Percentiles rank a stretch among this genome's conserved stretches.
phyloP scores from a whole-genome alignment of 768 basidiomycete species.

The Gymnopilus junonius region DNA sequence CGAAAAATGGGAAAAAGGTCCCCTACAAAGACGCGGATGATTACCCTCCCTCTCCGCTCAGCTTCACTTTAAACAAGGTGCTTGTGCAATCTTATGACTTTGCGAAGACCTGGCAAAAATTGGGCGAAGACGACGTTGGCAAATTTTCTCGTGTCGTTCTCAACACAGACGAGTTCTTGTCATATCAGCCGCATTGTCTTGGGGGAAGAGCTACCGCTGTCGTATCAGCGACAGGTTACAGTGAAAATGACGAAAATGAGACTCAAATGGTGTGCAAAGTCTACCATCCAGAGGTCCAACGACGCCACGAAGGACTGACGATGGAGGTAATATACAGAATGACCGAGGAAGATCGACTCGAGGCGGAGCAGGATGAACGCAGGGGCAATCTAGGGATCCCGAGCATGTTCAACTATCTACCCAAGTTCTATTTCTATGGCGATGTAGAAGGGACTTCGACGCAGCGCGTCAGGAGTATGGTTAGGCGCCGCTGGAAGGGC shows the following conservation, averaged over 20 bases:
- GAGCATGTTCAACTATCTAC: conserved; percentile 8
- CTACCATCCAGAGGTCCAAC: no score
- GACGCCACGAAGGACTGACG: conserved; percentile 2
- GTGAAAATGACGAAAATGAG: no score
- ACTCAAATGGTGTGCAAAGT: conserved; percentile 3
- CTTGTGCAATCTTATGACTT: no score
- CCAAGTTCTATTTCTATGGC: conserved; percentile 5
- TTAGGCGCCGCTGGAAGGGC: neutral
- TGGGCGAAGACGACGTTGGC: no score
- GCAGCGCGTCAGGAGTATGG: conserved; percentile 10
- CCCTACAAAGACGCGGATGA: no score
- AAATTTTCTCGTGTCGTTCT: neutral
- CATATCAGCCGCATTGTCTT: neutral
- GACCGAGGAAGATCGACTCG: neutral
- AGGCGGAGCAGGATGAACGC: neutral
- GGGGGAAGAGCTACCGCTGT: neutral
- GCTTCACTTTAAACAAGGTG: no score
- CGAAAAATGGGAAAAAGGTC: no score
- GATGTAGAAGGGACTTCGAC: conserved; percentile 5
- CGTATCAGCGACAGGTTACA: neutral
- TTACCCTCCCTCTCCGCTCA: no score
- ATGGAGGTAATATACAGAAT: neutral
- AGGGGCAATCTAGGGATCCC: neutral
- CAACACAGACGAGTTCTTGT: neutral
- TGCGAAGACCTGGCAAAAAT: no score